These are phyloP conservation scores for Podaxis rugospora DNA, from an alignment of 768 basidiomycete species.

Conservation along the genomic window DNA sequence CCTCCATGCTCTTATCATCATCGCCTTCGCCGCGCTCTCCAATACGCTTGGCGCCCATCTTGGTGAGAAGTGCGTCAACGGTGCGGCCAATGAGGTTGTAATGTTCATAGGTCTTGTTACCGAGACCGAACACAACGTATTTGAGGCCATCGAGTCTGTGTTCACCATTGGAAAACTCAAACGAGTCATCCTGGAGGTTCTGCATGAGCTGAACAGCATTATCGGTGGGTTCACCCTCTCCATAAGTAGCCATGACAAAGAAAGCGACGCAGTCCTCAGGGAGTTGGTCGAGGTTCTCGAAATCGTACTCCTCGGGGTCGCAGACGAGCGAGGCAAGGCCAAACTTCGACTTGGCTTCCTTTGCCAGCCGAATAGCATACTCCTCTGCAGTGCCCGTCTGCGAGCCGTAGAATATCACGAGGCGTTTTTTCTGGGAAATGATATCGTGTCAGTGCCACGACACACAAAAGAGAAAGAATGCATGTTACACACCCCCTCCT, in stretches of 20 bases:
- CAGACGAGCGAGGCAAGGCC: constrained; percentile 95
- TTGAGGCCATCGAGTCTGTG: constrained; percentile 79
- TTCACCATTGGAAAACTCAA: constrained; percentile 80
- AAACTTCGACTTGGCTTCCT: constrained; percentile 96
- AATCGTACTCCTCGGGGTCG: constrained; percentile 98
- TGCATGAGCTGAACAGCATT: constrained; percentile 95
- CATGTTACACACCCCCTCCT: constrained; percentile 67
- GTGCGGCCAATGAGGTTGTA: constrained; percentile 88
- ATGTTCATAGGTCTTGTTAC: constrained; percentile 93
- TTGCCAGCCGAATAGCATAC: constrained; percentile 94
- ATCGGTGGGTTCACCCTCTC: constrained; percentile 98
- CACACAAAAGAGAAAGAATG: constrained; percentile 5
- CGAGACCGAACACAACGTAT: constrained; percentile 93
- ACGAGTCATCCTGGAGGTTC: constrained; percentile 81
- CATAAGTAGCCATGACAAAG: constrained; percentile 98
- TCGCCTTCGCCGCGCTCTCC: constrained; percentile 94
- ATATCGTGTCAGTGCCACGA: constrained; percentile 8
- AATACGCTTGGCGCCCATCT: constrained; percentile 81
- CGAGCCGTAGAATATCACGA: constrained; percentile 97
- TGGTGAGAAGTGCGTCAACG: constrained; percentile 66
- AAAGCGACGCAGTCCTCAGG: constrained; percentile 86
- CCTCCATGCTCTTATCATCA: constrained; percentile 99
- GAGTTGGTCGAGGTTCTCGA: constrained; percentile 89
- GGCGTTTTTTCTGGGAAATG: constrained; percentile 78
- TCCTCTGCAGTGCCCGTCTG: constrained; percentile 99